Evolutionary conservation across 2,329 filamentous ascomycete genomes (phyloP).

Genomic region (Pyrenochaeta sp.): DNA sequence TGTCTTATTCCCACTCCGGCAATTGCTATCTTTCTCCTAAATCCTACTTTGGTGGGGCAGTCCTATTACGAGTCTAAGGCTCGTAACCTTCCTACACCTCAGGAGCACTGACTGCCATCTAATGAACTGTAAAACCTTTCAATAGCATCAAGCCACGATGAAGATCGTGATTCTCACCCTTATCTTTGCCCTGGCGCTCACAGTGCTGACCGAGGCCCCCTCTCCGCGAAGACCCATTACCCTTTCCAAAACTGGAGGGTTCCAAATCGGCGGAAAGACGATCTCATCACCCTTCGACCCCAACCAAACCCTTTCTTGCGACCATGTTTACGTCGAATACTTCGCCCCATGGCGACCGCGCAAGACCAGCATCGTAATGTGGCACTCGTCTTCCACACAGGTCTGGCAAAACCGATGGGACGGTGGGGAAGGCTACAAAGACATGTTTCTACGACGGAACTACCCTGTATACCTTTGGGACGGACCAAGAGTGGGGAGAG

Average conservation of each 20-base stretch:
- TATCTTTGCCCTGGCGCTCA: neutral
- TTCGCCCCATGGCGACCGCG: constrained; percentile 34
- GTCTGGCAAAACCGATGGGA: constrained; percentile 40
- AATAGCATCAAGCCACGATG: neutral
- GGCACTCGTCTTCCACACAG: constrained; percentile 37
- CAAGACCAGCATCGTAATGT: constrained; percentile 33
- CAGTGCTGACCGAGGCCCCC: neutral
- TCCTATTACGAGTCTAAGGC: neutral
- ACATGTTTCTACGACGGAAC: constrained; percentile 33
- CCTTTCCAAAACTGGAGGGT: constrained; percentile 29
- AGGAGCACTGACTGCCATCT: too few species aligned
- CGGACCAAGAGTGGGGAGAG: constrained; percentile 33
- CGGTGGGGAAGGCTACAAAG: constrained; percentile 36
- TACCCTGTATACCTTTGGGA: constrained; percentile 41
- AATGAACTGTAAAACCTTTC: too few species aligned
- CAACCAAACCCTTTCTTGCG: constrained; percentile 33
- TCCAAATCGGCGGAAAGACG: constrained; percentile 33
- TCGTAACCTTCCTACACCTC: neutral
- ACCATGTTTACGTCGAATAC: constrained; percentile 41
- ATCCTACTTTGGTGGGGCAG: neutral
- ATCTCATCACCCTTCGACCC: constrained; percentile 14
- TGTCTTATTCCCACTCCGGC: neutral
- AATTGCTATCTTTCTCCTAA: neutral
- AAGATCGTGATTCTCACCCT: neutral
- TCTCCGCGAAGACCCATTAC: constrained; percentile 22